Evolutionary conservation across 139 green algal genomes (phyloP).

Genomic region (Pseudopediastrum boryanum): DNA sequence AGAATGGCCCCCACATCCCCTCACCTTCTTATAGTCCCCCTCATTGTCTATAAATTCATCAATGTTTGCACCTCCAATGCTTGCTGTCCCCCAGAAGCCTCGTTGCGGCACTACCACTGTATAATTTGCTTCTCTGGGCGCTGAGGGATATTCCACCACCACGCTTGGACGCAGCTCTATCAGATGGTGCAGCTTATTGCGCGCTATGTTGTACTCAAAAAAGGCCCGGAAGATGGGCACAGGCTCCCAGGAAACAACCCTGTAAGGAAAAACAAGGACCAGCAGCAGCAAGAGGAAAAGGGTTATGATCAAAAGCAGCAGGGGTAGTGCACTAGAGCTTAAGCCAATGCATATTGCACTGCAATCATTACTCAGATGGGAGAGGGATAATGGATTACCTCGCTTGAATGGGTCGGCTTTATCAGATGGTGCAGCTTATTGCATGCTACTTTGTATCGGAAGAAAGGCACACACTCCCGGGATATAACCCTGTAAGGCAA

Average conservation of each 20-base stretch:
- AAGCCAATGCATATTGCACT: too few species aligned
- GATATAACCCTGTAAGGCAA: constrained; percentile 61
- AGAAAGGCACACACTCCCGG: constrained; percentile 81
- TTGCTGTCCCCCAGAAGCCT: constrained; percentile 75
- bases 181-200: constrained; percentile 43
- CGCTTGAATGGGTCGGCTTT: constrained; percentile 24
- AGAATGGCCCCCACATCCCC: too few species aligned
- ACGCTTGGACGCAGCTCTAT: constrained; percentile 36
- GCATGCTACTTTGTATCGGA: constrained; percentile 59
- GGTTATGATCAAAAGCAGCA: background rate
- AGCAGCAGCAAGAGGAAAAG: background rate
- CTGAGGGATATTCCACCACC: constrained; percentile 1
- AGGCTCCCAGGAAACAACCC: constrained; percentile 80
- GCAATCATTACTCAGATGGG: background rate
- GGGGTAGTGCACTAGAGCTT: too few species aligned
- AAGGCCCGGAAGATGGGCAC: constrained; percentile 78
- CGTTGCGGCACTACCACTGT: constrained; percentile 40
- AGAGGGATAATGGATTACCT: constrained; percentile 1
- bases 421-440: constrained; percentile 45
- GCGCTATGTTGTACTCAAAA: constrained; percentile 61
- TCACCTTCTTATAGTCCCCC: constrained; percentile 43
- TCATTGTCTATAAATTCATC: constrained; percentile 54
- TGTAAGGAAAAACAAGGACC: constrained; percentile 29
- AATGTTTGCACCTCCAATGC: constrained; percentile 73
- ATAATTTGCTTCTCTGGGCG: background rate